Conservation (phyloP, 2,329 filamentous ascomycete genomes). For the Zasmidium cellare region DNA sequence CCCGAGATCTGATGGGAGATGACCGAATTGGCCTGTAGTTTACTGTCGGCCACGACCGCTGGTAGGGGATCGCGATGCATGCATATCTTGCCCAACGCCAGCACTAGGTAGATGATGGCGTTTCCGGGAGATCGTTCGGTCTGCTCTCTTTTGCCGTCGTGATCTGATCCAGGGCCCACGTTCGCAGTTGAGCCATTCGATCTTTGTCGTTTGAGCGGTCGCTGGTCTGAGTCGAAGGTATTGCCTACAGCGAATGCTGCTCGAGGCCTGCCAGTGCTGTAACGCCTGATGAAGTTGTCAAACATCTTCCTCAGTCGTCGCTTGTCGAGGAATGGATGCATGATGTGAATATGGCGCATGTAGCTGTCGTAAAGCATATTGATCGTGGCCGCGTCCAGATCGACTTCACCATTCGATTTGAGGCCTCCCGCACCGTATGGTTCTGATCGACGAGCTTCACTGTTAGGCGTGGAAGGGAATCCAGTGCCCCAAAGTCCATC, state of each 20-base stretch:
- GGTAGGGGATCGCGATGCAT: conserved; percentile 53
- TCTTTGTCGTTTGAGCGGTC: conserved; percentile 33
- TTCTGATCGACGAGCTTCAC: conserved; percentile 33
- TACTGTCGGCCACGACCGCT: conserved; percentile 56
- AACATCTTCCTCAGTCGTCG: conserved; percentile 54
- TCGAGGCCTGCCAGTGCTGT: conserved; percentile 39
- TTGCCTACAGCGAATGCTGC: conserved; percentile 29
- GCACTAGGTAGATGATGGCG: conserved; percentile 76
- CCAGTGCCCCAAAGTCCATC: conserved; percentile 55
- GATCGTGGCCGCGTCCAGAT: conserved; percentile 54
- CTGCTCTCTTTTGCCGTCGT: conserved; percentile 12
- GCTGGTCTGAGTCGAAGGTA: conserved; percentile 24
- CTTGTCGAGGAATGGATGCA: conserved; percentile 65
- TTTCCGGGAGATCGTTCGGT: conserved; percentile 70
- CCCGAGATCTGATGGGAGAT: conserved; percentile 33
- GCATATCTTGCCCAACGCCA: conserved; percentile 86
- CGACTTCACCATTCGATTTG: conserved; percentile 53
- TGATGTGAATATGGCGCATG: conserved; percentile 59
- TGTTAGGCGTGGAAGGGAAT: conserved; percentile 35
- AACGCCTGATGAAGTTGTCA: conserved; percentile 50
- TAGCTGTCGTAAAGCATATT: conserved; percentile 56
- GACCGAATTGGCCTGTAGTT: conserved; percentile 36
- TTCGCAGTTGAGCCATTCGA: conserved; percentile 30
- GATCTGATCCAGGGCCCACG: conserved; percentile 12
- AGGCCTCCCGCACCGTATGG: conserved; percentile 49